Conservation (phyloP, 495 filamentous ascomycete genomes). For the Trichoderma gamsii region DNA sequence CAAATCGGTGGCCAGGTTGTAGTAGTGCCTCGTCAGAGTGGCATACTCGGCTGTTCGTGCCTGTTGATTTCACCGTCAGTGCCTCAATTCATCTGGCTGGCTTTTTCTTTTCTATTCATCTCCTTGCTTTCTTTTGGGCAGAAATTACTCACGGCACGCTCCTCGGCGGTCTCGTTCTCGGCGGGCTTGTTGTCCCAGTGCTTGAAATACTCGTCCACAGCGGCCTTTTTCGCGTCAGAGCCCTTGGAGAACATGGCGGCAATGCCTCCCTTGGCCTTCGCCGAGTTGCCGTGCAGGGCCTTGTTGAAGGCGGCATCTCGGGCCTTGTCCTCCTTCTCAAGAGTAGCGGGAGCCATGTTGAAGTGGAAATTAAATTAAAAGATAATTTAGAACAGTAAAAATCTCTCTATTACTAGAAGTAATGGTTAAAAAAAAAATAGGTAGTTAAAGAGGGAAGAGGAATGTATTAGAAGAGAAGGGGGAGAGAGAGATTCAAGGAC, state of each 20-base stretch:
- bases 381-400: neutral
- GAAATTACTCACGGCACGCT: constrained; percentile 56
- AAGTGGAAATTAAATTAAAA: constrained; percentile 19
- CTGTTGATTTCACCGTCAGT: too few relatives aligned
- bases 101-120: too few relatives aligned
- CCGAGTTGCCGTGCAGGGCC: constrained; percentile 82
- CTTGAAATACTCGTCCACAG: constrained; percentile 98
- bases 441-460: neutral
- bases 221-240: constrained; percentile 72
- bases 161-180: constrained; percentile 71
- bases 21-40: constrained; percentile 95
- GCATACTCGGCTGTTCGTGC: constrained; percentile 87
- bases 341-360: constrained; percentile 58
- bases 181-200: constrained; percentile 96
- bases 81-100: too few relatives aligned
- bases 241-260: constrained; percentile 83
- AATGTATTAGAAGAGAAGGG: constrained; percentile 4
- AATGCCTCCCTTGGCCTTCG: constrained; percentile 64
- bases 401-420: neutral
- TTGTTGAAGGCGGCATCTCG: constrained; percentile 94
- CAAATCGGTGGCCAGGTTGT: constrained; percentile 94
- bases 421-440: neutral
- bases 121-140: too few relatives aligned
- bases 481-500: neutral
- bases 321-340: constrained; percentile 78